Conservation (phyloP, 1,284 basidiomycete genomes). For the Takashimella koratensis region DNA sequence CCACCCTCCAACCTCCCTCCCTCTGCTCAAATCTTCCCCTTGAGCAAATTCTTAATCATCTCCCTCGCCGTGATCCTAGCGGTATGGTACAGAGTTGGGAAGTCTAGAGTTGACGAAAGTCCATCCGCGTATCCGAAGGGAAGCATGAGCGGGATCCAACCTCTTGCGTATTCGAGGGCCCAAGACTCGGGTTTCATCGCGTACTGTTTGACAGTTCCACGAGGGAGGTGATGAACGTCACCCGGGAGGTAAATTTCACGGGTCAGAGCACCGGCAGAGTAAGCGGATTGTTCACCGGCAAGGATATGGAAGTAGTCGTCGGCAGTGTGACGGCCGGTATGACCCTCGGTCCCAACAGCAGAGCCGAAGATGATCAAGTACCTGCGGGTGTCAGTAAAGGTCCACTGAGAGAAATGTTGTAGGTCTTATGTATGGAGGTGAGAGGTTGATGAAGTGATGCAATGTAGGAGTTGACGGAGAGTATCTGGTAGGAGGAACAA, state of each 20-base stretch:
- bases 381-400: too few relatives aligned
- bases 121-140: conserved; percentile 89
- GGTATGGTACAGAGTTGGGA: conserved; percentile 77
- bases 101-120: conserved; percentile 82
- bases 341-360: conserved; percentile 93
- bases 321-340: conserved; percentile 87
- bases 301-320: conserved; percentile 95
- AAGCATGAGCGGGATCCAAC: conserved; percentile 86
- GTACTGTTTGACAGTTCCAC: conserved; percentile 90
- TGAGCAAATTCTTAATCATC: conserved; percentile 74
- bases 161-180: conserved; percentile 90
- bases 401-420: too few relatives aligned
- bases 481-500: not conserved
- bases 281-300: conserved; percentile 88
- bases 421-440: too few relatives aligned
- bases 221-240: conserved; percentile 73
- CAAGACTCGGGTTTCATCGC: conserved; percentile 95
- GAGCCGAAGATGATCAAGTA: conserved; percentile 83
- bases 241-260: conserved; percentile 82
- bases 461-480: too few relatives aligned
- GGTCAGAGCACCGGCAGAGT: conserved; percentile 70
- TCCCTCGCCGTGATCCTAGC: conserved; percentile 73
- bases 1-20: not conserved
- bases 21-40: conserved; percentile 72
- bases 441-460: too few relatives aligned